Evolutionary conservation across 805 yeast genomes (phyloP).

Genomic region (Ogataea neopini): DNA sequence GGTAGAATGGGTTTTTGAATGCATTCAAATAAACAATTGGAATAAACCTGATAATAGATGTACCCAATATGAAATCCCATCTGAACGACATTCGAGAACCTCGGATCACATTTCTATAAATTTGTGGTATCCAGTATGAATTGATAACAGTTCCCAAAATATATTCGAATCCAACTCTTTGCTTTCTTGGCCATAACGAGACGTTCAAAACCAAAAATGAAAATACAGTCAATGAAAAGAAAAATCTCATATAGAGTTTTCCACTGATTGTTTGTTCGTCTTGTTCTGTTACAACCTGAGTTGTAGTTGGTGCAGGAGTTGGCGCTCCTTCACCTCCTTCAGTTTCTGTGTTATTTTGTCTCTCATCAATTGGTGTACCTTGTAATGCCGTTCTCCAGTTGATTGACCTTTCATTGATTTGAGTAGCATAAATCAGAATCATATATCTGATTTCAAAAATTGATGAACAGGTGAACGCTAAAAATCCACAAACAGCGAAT

Average conservation of each 20-base stretch:
- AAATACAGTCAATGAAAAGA: constrained; percentile 52
- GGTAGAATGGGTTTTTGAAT: constrained; percentile 64
- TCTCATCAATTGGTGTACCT: constrained; percentile 52
- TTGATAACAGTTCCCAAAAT: constrained; percentile 50
- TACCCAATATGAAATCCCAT: constrained; percentile 77
- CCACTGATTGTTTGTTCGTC: constrained; percentile 60
- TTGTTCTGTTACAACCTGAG: constrained; percentile 29
- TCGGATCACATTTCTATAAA: constrained; percentile 69
- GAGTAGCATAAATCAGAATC: constrained; percentile 65
- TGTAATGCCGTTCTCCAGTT: constrained; percentile 65
- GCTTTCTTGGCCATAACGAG: constrained; percentile 59
- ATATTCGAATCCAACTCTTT: constrained; percentile 60
- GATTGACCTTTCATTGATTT: constrained; percentile 69
- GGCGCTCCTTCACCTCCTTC: constrained; percentile 17
- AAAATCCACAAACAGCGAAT: constrained; percentile 65
- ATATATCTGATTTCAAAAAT: constrained; percentile 76
- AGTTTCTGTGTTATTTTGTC: constrained; percentile 22
- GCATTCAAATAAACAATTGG: constrained; percentile 62
- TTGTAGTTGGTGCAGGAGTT: constrained; percentile 25
- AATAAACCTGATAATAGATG: constrained; percentile 57
- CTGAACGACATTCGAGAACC: constrained; percentile 67
- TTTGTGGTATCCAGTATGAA: constrained; percentile 89
- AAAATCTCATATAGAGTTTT: constrained; percentile 57
- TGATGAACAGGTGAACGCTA: constrained; percentile 67
- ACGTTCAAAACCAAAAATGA: constrained; percentile 60